Evolutionary conservation across 345 rosid species (phyloP).

Genomic region (Gossypioides kirkii): DNA sequence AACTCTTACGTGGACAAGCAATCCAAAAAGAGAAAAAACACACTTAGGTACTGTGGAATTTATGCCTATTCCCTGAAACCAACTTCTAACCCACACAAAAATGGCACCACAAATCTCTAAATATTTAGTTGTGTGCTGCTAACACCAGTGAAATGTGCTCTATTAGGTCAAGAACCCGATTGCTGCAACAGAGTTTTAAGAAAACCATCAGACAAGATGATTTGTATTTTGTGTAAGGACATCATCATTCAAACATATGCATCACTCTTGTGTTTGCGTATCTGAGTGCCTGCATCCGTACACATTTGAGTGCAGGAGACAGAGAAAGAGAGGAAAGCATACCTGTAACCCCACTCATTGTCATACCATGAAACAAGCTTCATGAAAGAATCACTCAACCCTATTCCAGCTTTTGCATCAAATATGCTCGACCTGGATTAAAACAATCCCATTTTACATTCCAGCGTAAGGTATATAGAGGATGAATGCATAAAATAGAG

Average conservation of each 20-base stretch:
- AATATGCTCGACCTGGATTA: conserved; percentile 87
- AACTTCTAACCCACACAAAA: background rate
- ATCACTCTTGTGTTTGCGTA: background rate
- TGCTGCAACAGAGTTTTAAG: conserved; percentile 43
- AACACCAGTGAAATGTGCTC: conserved; percentile 94
- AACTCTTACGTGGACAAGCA: conserved; percentile 3
- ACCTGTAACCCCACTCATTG: conserved; percentile 99
- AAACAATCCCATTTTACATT: background rate
- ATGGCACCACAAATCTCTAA: background rate
- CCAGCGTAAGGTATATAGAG: background rate
- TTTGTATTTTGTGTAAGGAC: background rate
- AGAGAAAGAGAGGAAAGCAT: conserved; percentile 15
- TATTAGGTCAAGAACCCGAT: conserved; percentile 93
- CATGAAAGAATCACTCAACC: conserved; percentile 70
- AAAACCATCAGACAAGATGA: background rate
- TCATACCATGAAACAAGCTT: conserved; percentile 96
- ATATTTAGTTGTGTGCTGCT: conserved; percentile 34
- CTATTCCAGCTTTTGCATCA: conserved; percentile 97
- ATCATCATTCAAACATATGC: background rate
- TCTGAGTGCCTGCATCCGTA: background rate
- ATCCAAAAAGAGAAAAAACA: background rate
- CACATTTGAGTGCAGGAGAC: background rate
- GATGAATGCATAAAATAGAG: background rate
- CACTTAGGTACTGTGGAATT: background rate
- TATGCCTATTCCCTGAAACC: conserved; percentile 14